Conservation (phyloP, 805 yeast species). For the Lipomyces orientalis region DNA sequence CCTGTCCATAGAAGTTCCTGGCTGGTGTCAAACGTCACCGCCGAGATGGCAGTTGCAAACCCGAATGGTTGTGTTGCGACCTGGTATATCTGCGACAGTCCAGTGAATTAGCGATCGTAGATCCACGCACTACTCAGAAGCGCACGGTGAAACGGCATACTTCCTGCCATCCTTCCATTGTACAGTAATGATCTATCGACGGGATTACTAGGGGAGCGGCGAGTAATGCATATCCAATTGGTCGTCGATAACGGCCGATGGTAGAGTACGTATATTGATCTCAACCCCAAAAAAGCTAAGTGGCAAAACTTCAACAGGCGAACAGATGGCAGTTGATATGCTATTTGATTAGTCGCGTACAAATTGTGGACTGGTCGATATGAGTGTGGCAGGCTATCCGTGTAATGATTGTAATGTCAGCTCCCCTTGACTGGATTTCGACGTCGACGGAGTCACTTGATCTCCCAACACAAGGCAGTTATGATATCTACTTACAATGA, state of each 20-base stretch:
- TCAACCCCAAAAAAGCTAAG: neutral
- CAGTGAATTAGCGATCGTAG: neutral
- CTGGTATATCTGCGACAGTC: conserved; percentile 21
- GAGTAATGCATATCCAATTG: neutral
- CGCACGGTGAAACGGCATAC: conserved; percentile 5
- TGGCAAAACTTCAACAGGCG: neutral
- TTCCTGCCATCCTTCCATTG: conserved; percentile 38
- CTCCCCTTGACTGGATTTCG: neutral
- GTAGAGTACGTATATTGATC: neutral
- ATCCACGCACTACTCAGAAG: neutral
- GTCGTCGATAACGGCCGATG: neutral
- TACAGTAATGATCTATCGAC: neutral
- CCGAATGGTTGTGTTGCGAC: conserved; percentile 29
- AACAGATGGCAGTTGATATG: neutral
- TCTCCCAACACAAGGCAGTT: neutral
- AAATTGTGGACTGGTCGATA: neutral
- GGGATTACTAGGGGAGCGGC: neutral
- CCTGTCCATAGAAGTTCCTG: conserved; percentile 87
- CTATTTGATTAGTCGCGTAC: neutral
- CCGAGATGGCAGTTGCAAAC: conserved; percentile 28
- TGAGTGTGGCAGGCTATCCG: neutral
- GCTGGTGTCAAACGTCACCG: conserved; percentile 66
- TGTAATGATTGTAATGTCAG: too few species aligned
- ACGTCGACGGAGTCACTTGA: neutral
- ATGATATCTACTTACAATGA: too few species aligned